phyloP scores from a whole-genome alignment of 2,329 filamentous ascomycete species.

The Blastomyces silverae region DNA sequence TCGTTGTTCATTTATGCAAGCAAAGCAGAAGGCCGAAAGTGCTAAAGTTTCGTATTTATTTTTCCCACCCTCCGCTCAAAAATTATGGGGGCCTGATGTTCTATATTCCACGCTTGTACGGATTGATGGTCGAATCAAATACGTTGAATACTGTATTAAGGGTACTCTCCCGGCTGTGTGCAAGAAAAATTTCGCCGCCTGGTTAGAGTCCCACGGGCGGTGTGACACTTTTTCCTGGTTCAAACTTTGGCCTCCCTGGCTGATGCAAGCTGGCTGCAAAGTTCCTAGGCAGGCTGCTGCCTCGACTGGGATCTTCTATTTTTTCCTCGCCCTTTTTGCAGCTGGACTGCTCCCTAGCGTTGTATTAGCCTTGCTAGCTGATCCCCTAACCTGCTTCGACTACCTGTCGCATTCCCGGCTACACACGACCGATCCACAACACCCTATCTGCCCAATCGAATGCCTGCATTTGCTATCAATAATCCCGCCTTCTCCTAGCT shows the following conservation, averaged over 20 bases:
- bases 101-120: not conserved
- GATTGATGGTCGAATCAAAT: not conserved
- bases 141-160: not conserved
- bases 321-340: slow-evolving; percentile 5
- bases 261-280: slow-evolving; percentile 1
- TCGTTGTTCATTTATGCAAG: not conserved
- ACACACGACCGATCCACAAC: slow-evolving; percentile 5
- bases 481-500: slow-evolving; percentile 14
- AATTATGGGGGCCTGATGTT: not conserved
- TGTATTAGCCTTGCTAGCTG: not conserved
- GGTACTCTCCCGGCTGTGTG: not conserved
- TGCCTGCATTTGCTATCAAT: slow-evolving; percentile 12
- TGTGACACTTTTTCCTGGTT: slow-evolving; percentile 8
- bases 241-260: slow-evolving; percentile 6
- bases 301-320: not conserved
- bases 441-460: slow-evolving; percentile 14
- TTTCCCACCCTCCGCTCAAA: not conserved
- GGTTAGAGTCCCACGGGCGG: slow-evolving; percentile 12
- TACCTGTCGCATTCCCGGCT: slow-evolving; percentile 8
- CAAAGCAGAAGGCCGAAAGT: not conserved
- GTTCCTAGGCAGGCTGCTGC: not conserved
- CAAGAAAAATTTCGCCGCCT: slow-evolving; percentile 12
- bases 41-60: not conserved
- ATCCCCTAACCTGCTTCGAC: slow-evolving; percentile 1
- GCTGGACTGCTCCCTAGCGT: slow-evolving; percentile 2